Evolutionary conservation across 345 rosid genomes (phyloP), one percentile per base, ranked within the genome.

Genomic region (Boechera retrofracta): DNA sequence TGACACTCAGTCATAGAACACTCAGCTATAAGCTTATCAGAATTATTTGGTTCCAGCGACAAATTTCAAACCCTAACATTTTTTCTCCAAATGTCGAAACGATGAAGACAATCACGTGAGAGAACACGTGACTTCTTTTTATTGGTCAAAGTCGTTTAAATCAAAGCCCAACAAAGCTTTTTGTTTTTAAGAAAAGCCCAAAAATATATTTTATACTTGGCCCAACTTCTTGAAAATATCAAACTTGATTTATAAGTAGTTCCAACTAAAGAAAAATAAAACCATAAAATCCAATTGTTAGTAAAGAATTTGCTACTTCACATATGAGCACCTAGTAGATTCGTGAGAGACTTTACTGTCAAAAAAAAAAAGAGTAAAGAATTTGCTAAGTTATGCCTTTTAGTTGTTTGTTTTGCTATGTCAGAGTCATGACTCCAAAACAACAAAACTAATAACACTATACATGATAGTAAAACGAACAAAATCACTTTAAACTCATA

Each of bases 101-200:
- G 80, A 45, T 71, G 76, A 77, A 77, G 80, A 77, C 53, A 77
- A 71, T 77, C 80, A 77, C 76, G 76, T 77, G 80, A 70, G 36
- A 33, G 58, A 55, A 54, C 72, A 77, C 76, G 76, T 77, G 80
- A 64, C 21, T 5, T 24, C 6, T 45, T 38, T 45, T 39, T 44
- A 3, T 9, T 9, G 3, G 15, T 29, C 33, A 16, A 48, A 24
- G 32, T 57, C 65, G 13, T 21, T 24, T 16, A 2, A 4, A 24
- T 60, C 6, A 39, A 63, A 53, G 44, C 54, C 63, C 54, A 63
- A 52, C 6, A 0, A 41, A 39, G 18, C 11, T 41, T 12, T 69
- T 7, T 35, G 5, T 24, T 9, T 57, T 59, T 10, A 0, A 56
- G 10, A 10, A 26, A 71, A 35, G 77, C 71, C 77, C 70, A 53